Base-by-base conservation (phyloP, 441 rosid genomes). In the Omphalea diandra region DNA sequence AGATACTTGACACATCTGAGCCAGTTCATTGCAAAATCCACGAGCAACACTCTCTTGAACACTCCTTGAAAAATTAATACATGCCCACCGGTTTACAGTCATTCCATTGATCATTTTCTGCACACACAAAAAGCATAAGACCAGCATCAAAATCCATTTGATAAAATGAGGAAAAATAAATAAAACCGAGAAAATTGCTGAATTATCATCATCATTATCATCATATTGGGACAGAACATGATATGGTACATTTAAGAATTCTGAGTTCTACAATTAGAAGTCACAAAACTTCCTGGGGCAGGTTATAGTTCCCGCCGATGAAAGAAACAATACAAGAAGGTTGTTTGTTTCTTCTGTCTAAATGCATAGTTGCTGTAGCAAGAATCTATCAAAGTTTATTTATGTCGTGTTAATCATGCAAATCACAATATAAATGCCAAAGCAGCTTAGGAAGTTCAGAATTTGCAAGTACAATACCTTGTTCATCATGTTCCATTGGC, bases 401-500 rank as follows among this genome's bases (percentile, higher is more conserved):
- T 7, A 38, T 11, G 3, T 22, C 31, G 22, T 8, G 38, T 29
- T 10, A 20, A 10, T 35, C 46, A 36, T 9, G 46, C 18, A 18
- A 58, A 50, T 41, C 18, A 49, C 4, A n/a, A 29, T 18, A 10
- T 38, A 15, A 9, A 46, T 26, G 41, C 17, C 33, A 24, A 27
- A 43, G n/a, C 20, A 52, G 4, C n/a, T n/a, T n/a, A n/a, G n/a
- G n/a, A 46, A 18, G 12, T 5, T 8, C 20, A 26, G 3, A 44
- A 26, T 75, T 44, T 7, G 8, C 53, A 44, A 43, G 29, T 11
- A 22, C 27, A 36, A 31, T 82, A 90, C 97, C 92, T 95, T 95
- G 84, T 95, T 95, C 98, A 95, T 89, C 99, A 95, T 95, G 78
- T 92, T 95, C 99, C 99, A 95, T 63, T 95, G 99, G 69, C 99